Base-by-base conservation (phyloP, 83 land plant species). In the Picea abies region DNA sequence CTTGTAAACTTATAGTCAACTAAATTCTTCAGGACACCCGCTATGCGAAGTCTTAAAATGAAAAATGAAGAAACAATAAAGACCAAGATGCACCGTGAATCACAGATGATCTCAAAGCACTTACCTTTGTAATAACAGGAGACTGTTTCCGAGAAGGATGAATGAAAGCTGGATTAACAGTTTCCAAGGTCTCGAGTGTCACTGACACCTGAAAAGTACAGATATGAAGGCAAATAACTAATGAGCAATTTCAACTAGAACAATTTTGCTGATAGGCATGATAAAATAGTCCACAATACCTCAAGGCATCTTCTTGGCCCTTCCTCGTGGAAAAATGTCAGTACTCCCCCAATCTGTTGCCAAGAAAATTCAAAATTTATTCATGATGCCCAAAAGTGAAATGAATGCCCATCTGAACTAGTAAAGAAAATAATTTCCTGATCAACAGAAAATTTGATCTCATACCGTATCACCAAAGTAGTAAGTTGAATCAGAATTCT, bases 301-400 rank as follows among this genome's bases (percentile, higher is more conserved):
- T 97, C 99, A 84, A 97, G 93, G 90, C 99, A 97, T 87, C 94
- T 91, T 86, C 98, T 90, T 76, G 88, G 80, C 68, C 94, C 93
- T 80, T 90, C 96, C 78, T 94, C 95, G 71, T 94, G 96, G 64
- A 94, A 94, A 82, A 97, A 96, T 12, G 94, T 94, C 60, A 97
- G 93, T 47, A 96, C 92, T 49, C 99, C 99, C 85, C 99, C 97
- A 56, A 97, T 94, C 99, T 97, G 97, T 76, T 8, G 73, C 68
- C 3, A 25, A 78, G 35, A 70, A 56, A 65, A 25, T 56, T 16
- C 60, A 67, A 78, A 39, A 5, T 15, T 60, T 73, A 23, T 44
- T 73, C 26, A 44, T 44, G 58, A 41, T 73, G 23, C 49, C 47
- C 4, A 73, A 73, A 3, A 41, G 10, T 20, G 58, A 20, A 19